Evolutionary conservation across 2,329 filamentous ascomycete species (phyloP), one percentile per base, ranked within the genome.

Genomic region (Ophiosphaerella narmari): DNA sequence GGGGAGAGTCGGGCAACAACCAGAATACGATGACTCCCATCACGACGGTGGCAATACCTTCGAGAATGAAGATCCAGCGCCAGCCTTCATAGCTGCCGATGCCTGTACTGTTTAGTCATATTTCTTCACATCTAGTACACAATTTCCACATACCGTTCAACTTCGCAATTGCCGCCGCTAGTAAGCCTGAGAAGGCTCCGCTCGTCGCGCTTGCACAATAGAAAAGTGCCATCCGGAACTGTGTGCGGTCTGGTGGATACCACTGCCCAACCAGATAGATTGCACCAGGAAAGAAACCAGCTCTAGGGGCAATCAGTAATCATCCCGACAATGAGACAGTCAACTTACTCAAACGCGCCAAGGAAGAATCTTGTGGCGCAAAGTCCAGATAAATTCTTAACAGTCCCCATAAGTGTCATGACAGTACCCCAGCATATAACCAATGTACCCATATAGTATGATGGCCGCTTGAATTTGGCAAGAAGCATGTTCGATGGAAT

Each of bases 41-140:
- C 1, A 50, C 13, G 26, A 66, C 57, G 3, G 73, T 76, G 1
- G 62, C 66, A 0, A 69, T 63, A 0, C 74, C 75, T 55, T 77
- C 75, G 4, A 77, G 68, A 9, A 78, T 67, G 48, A 77, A 78
- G 4, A 78, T 67, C 74, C 74, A 77, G 40, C 72, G 60, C 74
- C 77, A 79, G 1, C 72, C 70, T 38, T 36, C 42, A 8, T 38
- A 29, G 7, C 11, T 13, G 2, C 38, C 34, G 7, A 39, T 38
- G 12, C 43, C 39, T 35, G 24, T 13, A 18, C 34, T 41, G 26
- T 64, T 21, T 7, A 76, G 68, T 43, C 74, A 76, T 4, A 74
- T 59, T 67, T 68, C 9, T 37, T 13, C 6, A 7, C 5, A 12
- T 8, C 6, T 13, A 11, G 7, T 3, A 13, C 7, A 11, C 2